Base-by-base conservation (phyloP, 2,329 filamentous ascomycete species). In the Coniochaeta prunicola region DNA sequence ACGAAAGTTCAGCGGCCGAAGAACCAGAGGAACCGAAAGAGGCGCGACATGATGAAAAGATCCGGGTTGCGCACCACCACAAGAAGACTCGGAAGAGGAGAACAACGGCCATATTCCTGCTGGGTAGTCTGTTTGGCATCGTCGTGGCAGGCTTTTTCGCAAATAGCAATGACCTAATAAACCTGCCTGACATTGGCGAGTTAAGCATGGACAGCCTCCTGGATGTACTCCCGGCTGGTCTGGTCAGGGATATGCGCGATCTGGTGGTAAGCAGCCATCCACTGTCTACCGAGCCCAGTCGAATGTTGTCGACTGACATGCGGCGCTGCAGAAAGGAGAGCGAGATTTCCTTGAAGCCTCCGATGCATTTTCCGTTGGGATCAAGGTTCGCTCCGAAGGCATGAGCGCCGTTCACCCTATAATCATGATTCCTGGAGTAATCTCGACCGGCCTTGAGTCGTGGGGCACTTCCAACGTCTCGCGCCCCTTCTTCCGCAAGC, bases 351-450 rank as follows among this genome's bases (percentile, higher is more conserved):
- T 91, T 48, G 88, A 96, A 63, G 89, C 89, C 67, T 96, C 96
- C 74, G 94, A 99, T 76, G 90, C 92, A 6, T 99, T 99, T 69
- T 85, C 92, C 1, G 90, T 97, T 53, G 96, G 94, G 5, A 76
- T 94, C 31, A 90, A 96, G 67, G 88, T 92, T 21, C 86, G 86
- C 40, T 77, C 86, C 4, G 89, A 97, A 71, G 96, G 96, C 1
- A 80, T 97, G 19, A 73, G 82, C 54, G 93, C 90, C 17, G 82
- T 90, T 60, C 92, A 97, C 67, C 91, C 94, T 1, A 87, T 99
- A 62, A 90, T 99, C 63, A 97, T 99, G 93, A 87, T 99, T 10
- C 94, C 94, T 0, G 94, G 94, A 4, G 94, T 99, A 60, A 99
- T 99, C 65, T 97, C 94, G 0, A 97, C 94, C 0, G 94, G 94